Base-by-base conservation (phyloP, 2,329 filamentous ascomycete genomes). In the Epichloe uncinata region DNA sequence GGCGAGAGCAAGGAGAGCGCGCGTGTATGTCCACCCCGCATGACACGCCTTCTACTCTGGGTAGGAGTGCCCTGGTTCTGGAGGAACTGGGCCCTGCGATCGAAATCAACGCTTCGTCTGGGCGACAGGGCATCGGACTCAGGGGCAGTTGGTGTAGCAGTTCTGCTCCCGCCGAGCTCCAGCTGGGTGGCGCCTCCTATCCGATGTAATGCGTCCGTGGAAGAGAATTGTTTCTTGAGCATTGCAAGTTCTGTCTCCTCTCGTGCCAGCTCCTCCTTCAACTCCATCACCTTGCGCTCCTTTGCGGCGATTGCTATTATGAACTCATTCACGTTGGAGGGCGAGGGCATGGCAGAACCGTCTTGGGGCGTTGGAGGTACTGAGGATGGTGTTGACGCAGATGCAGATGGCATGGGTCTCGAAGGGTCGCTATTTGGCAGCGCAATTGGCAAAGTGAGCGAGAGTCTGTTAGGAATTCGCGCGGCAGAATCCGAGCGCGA, bases 221-320 rank as follows among this genome's bases (percentile, higher is more conserved):
- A 69, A 2, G 86, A 79, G 84, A 87, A 97, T 65, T 89, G 84
- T 60, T 79, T 84, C 72, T 96, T 97, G 54, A 98, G 72, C 41
- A 72, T 77, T 44, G 73, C 72, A 40, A 98, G 72, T 44, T 95
- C 85, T 12, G 72, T 69, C 63, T 98, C 91, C 5, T 93, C 91
- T 52, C 82, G 83, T 22, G 73, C 71, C n/a, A 98, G 73, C 66
- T 97, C 91, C 65, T 98, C 93, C 52, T 83, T 85, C 48, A 98
- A 72, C 67, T 97, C 93, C 51, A 98, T 70, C 2, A 98, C 91
- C 56, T 81, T 82, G 51, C 93, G 78, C 69, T 98, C 93, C 68
- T 97, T 90, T 13, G 87, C 83, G 42, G 93, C 93, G 59, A 98
- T 85, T 51, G 90, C 85, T 53, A 88, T 90, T 56, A 98, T 82